Percentiles rank a stretch among this genome's conserved stretches.
Evolutionary conservation across 2,329 filamentous ascomycete species (phyloP).

Genomic region (Amylocarpus encephaloides): DNA sequence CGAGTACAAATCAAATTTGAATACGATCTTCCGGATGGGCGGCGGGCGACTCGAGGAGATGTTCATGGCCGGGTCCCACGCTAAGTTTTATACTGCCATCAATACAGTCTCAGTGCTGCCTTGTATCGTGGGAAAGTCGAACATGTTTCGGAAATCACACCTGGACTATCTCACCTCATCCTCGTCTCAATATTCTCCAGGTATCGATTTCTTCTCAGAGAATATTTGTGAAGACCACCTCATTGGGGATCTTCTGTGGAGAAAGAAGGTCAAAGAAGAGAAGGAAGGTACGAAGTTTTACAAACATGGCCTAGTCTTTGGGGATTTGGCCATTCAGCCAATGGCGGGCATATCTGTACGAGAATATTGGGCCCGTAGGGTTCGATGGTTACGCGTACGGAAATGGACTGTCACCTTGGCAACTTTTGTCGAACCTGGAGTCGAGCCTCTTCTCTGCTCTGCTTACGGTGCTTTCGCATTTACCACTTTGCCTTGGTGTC

Average conservation of each 20-base stretch:
- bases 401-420: constrained; percentile 91
- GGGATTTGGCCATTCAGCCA: constrained; percentile 85
- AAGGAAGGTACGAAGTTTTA: constrained; percentile 42
- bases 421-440: constrained; percentile 86
- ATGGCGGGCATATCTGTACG: constrained; percentile 72
- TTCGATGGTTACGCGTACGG: constrained; percentile 84
- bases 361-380: constrained; percentile 73
- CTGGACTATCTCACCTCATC: constrained; percentile 63
- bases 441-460: constrained; percentile 81
- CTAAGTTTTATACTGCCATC: constrained; percentile 97
- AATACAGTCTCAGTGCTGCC: constrained; percentile 87
- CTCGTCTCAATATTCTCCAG: constrained; percentile 43
- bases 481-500: constrained; percentile 64
- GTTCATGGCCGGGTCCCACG: constrained; percentile 89
- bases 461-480: constrained; percentile 72
- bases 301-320: constrained; percentile 79
- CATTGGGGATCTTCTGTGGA: constrained; percentile 89
- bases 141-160: constrained; percentile 94
- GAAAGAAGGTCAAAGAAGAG: constrained; percentile 49
- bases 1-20: constrained; percentile 20
- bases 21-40: constrained; percentile 37
- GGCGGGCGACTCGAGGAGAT: constrained; percentile 88
- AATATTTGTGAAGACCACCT: constrained; percentile 98
- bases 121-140: constrained; percentile 93
- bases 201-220: constrained; percentile 87